Conservation (phyloP, 139 green algal genomes). For the Desmodesmus armatus region DNA sequence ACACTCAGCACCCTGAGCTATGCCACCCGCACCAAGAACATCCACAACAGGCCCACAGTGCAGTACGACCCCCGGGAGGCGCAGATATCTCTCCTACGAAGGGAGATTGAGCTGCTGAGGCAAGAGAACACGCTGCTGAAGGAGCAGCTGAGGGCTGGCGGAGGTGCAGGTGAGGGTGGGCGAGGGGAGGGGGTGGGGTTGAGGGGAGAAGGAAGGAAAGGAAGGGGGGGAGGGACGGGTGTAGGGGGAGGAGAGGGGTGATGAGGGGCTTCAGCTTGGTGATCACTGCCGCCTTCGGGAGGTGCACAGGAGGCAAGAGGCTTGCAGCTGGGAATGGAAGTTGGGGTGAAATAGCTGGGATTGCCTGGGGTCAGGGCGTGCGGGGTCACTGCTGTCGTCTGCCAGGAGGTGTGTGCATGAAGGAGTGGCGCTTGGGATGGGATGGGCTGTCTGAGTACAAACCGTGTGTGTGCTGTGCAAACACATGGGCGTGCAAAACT, state of each 20-base stretch:
- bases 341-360: background rate
- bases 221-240: too few relatives aligned
- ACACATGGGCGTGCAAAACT: too few relatives aligned
- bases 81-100: conserved; percentile 64
- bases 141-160: conserved; percentile 54
- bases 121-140: conserved; percentile 66
- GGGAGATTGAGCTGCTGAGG: conserved; percentile 85
- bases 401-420: too few relatives aligned
- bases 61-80: conserved; percentile 74
- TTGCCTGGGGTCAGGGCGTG: too few relatives aligned
- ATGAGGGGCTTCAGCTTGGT: background rate
- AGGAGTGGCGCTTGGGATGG: too few relatives aligned
- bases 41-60: conserved; percentile 80
- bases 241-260: background rate
- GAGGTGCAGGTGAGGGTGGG: too few relatives aligned
- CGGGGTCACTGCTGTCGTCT: too few relatives aligned
- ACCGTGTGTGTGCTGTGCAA: too few relatives aligned
- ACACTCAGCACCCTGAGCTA: conserved; percentile 92
- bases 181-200: too few relatives aligned
- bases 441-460: too few relatives aligned
- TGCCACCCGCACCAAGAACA: conserved; percentile 91
- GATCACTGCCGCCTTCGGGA: background rate
- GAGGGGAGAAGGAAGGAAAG: too few relatives aligned
- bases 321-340: background rate
- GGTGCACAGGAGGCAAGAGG: background rate